These are phyloP conservation scores for Baeospora myosura DNA, from an alignment of 1,284 basidiomycete species.

Conservation along the genomic window DNA sequence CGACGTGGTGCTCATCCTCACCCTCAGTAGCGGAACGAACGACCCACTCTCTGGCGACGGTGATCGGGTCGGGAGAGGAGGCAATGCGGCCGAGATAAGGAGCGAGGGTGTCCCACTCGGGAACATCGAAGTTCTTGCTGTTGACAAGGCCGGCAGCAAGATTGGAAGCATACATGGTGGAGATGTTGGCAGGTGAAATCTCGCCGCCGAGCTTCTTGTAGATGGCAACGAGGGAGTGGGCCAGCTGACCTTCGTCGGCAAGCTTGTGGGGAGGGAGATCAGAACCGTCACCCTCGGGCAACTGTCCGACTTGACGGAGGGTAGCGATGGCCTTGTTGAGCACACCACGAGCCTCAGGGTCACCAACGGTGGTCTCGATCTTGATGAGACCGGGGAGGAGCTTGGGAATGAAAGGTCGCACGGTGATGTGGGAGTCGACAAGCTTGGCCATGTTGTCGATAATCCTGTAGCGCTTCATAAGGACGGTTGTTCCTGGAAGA, in stretches of 20 bases:
- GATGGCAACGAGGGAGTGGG: slow-evolving; percentile 60
- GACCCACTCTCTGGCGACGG: slow-evolving; percentile 78
- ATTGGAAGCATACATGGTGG: slow-evolving; percentile 66
- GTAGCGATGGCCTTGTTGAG: slow-evolving; percentile 86
- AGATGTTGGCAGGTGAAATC: slow-evolving; percentile 53
- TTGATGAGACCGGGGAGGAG: slow-evolving; percentile 93
- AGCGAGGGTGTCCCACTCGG: slow-evolving; percentile 81
- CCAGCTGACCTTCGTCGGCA: slow-evolving; percentile 61
- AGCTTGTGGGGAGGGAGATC: slow-evolving; percentile 80
- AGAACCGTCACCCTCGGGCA: slow-evolving; percentile 80
- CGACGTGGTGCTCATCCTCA: slow-evolving; percentile 60
- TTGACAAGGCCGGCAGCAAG: slow-evolving; percentile 85
- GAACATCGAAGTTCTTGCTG: slow-evolving; percentile 85
- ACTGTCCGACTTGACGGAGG: slow-evolving; percentile 87
- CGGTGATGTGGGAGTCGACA: slow-evolving; percentile 90
- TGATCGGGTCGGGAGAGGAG: slow-evolving; percentile 57
- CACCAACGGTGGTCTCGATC: slow-evolving; percentile 86
- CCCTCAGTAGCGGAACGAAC: slow-evolving; percentile 83
- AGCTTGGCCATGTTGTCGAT: slow-evolving; percentile 99
- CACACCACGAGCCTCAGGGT: slow-evolving; percentile 91
- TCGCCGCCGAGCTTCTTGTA: slow-evolving; percentile 78
- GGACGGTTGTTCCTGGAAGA: slow-evolving; percentile 10
- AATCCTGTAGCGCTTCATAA: slow-evolving; percentile 46
- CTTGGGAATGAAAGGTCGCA: slow-evolving; percentile 94
- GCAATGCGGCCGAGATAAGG: slow-evolving; percentile 71